Evolutionary conservation across 495 filamentous ascomycete species (phyloP).

Genomic region (Xylaria nigripes): DNA sequence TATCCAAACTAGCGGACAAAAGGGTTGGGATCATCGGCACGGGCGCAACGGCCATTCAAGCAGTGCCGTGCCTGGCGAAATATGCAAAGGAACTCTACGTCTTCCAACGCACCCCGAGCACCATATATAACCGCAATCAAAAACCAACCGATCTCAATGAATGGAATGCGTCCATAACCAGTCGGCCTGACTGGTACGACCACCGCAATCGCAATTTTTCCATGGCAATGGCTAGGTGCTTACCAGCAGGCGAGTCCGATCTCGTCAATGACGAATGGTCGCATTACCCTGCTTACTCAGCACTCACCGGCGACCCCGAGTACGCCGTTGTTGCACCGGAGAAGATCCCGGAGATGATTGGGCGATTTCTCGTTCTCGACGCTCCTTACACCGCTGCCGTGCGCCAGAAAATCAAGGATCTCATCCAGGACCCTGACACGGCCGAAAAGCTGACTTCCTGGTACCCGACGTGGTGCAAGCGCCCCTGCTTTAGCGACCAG

Average conservation of each 20-base stretch:
- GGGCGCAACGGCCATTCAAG: constrained; percentile 48
- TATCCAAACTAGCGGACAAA: constrained; percentile 43
- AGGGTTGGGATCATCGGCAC: constrained; percentile 48
- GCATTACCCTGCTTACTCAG: constrained; percentile 20
- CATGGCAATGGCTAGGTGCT: constrained; percentile 20
- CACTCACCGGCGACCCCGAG: constrained; percentile 25
- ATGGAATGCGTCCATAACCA: constrained; percentile 33
- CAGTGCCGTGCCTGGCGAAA: constrained; percentile 41
- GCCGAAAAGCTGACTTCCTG: constrained; percentile 36
- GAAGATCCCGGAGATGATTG: constrained; percentile 28
- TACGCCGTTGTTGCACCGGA: constrained; percentile 23
- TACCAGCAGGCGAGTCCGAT: constrained; percentile 23
- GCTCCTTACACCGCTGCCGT: constrained; percentile 13
- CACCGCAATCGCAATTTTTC: constrained; percentile 32
- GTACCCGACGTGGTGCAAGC: constrained; percentile 42
- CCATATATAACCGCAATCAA: constrained; percentile 42
- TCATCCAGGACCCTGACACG: constrained; percentile 36
- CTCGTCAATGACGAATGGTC: constrained; percentile 39
- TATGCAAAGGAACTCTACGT: constrained; percentile 46
- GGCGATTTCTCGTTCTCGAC: constrained; percentile 23
- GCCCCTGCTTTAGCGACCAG: constrained; percentile 38
- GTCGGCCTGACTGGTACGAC: constrained; percentile 38
- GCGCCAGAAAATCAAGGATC: constrained; percentile 33
- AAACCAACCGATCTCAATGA: constrained; percentile 39
- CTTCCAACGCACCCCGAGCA: constrained; percentile 49